phyloP scores from a whole-genome alignment of 805 yeast species.

The Priceomyces medius region DNA sequence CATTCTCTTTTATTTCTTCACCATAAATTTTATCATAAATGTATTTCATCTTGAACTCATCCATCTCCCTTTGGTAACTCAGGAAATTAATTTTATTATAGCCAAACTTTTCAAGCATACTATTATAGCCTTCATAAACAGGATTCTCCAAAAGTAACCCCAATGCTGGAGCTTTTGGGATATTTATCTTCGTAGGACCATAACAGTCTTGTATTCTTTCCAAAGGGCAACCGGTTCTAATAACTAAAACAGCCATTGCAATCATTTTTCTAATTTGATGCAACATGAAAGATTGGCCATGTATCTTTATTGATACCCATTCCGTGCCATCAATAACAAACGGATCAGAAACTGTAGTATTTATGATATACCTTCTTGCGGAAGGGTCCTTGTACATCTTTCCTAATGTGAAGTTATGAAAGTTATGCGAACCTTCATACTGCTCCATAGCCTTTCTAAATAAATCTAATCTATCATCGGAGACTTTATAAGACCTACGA shows the following conservation, averaged over 20 bases:
- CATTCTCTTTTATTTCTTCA: conserved; percentile 85
- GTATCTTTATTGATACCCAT: conserved; percentile 94
- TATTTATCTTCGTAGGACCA: conserved; percentile 69
- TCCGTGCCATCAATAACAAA: conserved; percentile 91
- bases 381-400: conserved; percentile 81
- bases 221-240: conserved; percentile 82
- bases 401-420: conserved; percentile 86
- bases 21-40: conserved; percentile 91
- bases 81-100: conserved; percentile 72
- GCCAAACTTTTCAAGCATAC: conserved; percentile 68
- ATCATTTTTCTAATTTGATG: conserved; percentile 98
- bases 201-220: conserved; percentile 77
- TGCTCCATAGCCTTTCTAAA: conserved; percentile 68
- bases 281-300: conserved; percentile 97
- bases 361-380: conserved; percentile 79
- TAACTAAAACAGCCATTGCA: conserved; percentile 84
- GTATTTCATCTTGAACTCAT: conserved; percentile 78
- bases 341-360: conserved; percentile 78
- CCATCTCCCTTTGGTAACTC: conserved; percentile 67
- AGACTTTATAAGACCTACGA: conserved; percentile 69
- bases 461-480: conserved; percentile 56
- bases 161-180: conserved; percentile 97
- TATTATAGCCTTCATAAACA: conserved; percentile 82
- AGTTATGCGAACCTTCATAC: conserved; percentile 87
- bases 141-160: conserved; percentile 91